Evolutionary conservation across 2,329 filamentous ascomycete genomes (phyloP), one percentile per base, ranked within the genome.

Genomic region (Raffaelea deltoideospora): DNA sequence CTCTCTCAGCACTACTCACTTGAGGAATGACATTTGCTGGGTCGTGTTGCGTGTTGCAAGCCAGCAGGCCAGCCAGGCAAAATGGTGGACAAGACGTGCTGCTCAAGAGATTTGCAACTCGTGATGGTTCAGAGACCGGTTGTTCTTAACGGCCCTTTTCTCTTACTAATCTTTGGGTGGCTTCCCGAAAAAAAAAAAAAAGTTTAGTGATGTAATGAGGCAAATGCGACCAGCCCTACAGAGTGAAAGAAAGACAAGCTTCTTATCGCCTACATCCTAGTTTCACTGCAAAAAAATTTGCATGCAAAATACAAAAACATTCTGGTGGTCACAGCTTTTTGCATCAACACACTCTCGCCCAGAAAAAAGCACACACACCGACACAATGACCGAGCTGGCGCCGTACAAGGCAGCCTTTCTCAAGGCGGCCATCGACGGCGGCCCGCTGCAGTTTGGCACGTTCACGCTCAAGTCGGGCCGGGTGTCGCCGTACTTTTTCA

Each of bases 401-500:
- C 57, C 67, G 35, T 81, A 79, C 65, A 90, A 90, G 60, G 61
- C 72, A 46, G 66, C 70, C 41, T 85, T 92, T 56, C 69, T 90
- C 48, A 59, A 72, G 52, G 70, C 79, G 40, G 72, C 79, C 52
- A 68, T 87, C 46, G 58, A 64, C 18, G 76, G 76, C 49, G 69
- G 71, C 44, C 76, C 83, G 49, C 72, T 90, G 47, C 81, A 77
- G 52, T 90, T 90, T 56, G 84, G 84, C 57, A 76, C 69, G 54
- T 90, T 84, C 63, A 82, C 79, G 49, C 75, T 98, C 53, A 98
- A 98, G 64, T 95, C 87, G 37, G 83, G 84, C 60, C 83, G 88
- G 51, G 68, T 67, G 50, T 94, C 86, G 11, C 90, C 90, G 30
- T 96, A 96, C 70, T 96, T 96, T 68, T 93, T 96, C 76, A 95